Evolutionary conservation across 2,329 filamentous ascomycete species (phyloP).

Genomic region (Alternaria brassicae): DNA sequence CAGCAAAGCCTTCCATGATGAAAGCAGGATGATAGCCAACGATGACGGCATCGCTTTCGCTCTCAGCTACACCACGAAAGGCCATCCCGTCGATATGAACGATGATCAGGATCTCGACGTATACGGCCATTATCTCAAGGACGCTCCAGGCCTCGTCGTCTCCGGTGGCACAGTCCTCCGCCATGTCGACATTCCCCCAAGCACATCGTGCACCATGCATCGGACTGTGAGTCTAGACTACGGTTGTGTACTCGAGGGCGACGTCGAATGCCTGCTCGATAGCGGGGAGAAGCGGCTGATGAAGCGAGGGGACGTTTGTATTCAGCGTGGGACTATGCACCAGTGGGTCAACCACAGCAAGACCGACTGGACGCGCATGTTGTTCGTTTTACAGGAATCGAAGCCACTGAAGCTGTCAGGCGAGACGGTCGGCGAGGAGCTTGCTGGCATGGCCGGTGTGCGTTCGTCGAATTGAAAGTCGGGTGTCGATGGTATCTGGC

Average conservation of each 20-base stretch:
- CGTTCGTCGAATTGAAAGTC: conserved; percentile 41
- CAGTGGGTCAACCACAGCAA: conserved; percentile 48
- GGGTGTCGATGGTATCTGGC: not conserved
- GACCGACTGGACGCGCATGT: conserved; percentile 47
- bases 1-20: conserved; percentile 45
- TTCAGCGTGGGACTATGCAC: conserved; percentile 52
- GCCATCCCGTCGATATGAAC: conserved; percentile 57
- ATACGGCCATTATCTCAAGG: conserved; percentile 55
- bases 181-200: conserved; percentile 49
- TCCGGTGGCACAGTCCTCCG: conserved; percentile 57
- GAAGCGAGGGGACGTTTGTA: conserved; percentile 49
- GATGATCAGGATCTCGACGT: conserved; percentile 55
- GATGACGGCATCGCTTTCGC: conserved; percentile 57
- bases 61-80: conserved; percentile 59
- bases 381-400: conserved; percentile 48
- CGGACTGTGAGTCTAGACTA: conserved; percentile 52
- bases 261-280: conserved; percentile 50
- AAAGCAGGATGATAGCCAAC: conserved; percentile 47
- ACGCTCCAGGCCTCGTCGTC: conserved; percentile 59
- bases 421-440: conserved; percentile 41
- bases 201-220: conserved; percentile 50
- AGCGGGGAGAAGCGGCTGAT: conserved; percentile 48
- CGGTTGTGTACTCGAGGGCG: conserved; percentile 50
- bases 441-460: conserved; percentile 47
- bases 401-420: conserved; percentile 46